Percentiles rank a stretch among this genome's conserved stretches.
These are phyloP conservation scores for Mallotus repandus DNA, from an alignment of 441 rosid genomes.

Conservation along the genomic window DNA sequence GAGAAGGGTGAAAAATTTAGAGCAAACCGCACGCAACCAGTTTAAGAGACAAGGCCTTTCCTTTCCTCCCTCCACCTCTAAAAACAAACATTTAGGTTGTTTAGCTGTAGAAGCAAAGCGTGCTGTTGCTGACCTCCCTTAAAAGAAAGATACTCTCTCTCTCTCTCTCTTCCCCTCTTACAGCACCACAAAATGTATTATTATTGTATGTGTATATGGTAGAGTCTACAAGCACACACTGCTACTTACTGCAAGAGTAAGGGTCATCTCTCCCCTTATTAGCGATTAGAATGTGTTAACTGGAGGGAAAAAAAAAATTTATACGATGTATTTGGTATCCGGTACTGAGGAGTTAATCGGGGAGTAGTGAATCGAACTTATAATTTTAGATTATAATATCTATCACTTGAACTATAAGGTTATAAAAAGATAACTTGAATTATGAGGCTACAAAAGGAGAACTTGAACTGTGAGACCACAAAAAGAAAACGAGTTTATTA, in stretches of 20 bases:
- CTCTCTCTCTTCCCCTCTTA: neutral
- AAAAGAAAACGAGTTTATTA: too few relatives aligned
- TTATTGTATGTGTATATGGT: neutral
- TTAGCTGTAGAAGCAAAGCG: conserved; percentile 41
- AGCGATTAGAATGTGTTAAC: too few relatives aligned
- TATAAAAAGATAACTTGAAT: too few relatives aligned
- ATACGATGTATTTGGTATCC: too few relatives aligned
- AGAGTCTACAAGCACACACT: conserved; percentile 8
- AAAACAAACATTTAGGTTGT: conserved; percentile 41
- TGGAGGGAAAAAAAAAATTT: too few relatives aligned
- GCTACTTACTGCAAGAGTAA: neutral
- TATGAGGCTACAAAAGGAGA: too few relatives aligned
- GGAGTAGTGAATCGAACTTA: too few relatives aligned
- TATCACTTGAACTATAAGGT: too few relatives aligned
- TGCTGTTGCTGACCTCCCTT: conserved; percentile 36
- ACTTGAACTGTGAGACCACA: too few relatives aligned
- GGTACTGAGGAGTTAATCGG: too few relatives aligned
- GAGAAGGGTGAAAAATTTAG: conserved; percentile 23
- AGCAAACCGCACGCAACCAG: conserved; percentile 54
- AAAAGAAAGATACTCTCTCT: conserved; percentile 8
- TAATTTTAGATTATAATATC: too few relatives aligned
- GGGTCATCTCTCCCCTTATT: too few relatives aligned
- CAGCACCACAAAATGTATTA: conserved; percentile 4
- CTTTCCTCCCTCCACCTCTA: neutral
- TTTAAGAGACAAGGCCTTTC: neutral